A percentile compares a stretch with the other conserved stretches of the same genome.
Evolutionary conservation across 2,329 filamentous ascomycete genomes (phyloP).

Genomic region (Trichoderma brevicompactum): DNA sequence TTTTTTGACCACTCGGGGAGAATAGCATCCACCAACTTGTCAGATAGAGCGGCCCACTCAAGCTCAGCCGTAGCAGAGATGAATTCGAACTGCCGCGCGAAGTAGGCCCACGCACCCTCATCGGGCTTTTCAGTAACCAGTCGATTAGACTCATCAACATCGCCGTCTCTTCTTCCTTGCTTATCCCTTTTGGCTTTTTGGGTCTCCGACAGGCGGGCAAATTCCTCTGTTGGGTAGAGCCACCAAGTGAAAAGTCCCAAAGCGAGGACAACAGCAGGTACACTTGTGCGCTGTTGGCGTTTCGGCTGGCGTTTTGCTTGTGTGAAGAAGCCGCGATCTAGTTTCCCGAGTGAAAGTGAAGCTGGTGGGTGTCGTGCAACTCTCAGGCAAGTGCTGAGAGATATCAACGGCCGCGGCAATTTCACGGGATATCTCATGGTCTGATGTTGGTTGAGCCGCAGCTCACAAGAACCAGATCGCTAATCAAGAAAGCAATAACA

Average conservation of each 20-base stretch:
- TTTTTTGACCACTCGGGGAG: slow-evolving; percentile 81
- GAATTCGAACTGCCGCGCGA: slow-evolving; percentile 53
- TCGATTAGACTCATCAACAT: slow-evolving; percentile 17
- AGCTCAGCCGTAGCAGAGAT: slow-evolving; percentile 60
- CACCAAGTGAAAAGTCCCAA: slow-evolving; percentile 49
- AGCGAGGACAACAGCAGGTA: slow-evolving; percentile 42
- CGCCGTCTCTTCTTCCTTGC: slow-evolving; percentile 32
- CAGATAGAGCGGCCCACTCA: slow-evolving; percentile 59
- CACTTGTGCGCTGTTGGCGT: slow-evolving; percentile 29
- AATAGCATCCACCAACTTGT: slow-evolving; percentile 70
- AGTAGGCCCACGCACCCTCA: slow-evolving; percentile 53
- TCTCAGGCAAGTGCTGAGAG: slow-evolving; percentile 18
- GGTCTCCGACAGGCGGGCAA: slow-evolving; percentile 42
- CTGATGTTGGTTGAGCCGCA: not conserved
- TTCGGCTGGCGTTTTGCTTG: slow-evolving; percentile 33
- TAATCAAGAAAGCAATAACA: slow-evolving; percentile 1
- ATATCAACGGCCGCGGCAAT: slow-evolving; percentile 27
- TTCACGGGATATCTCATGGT: slow-evolving; percentile 30
- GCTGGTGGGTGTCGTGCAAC: slow-evolving; percentile 11
- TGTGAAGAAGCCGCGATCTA: slow-evolving; percentile 32
- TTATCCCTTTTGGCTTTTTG: slow-evolving; percentile 11
- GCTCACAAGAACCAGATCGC: slow-evolving; percentile 3
- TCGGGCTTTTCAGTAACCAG: slow-evolving; percentile 33
- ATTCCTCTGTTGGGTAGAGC: slow-evolving; percentile 51
- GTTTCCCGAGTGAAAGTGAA: slow-evolving; percentile 32